Conservation (phyloP, 106 monocot species). For the Allium fistulosum region DNA sequence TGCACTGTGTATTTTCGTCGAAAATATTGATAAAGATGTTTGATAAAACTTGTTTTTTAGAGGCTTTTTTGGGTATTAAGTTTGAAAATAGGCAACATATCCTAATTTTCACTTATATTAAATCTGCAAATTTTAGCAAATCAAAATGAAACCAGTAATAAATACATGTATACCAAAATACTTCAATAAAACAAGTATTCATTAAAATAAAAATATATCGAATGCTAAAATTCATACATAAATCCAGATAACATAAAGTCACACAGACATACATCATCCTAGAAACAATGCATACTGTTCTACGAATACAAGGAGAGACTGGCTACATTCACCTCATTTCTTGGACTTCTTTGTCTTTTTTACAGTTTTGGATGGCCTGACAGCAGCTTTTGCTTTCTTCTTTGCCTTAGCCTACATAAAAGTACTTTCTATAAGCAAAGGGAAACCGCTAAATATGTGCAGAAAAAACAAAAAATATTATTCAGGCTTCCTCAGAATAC, state of each 20-base stretch:
- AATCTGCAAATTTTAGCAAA: no score
- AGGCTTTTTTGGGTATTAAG: no score
- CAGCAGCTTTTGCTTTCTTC: conserved; percentile 61
- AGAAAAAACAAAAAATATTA: no score
- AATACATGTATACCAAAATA: background rate
- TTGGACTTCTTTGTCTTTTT: conserved; percentile 51
- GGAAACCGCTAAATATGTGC: no score
- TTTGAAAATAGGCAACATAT: no score
- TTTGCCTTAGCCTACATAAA: conserved; percentile 29
- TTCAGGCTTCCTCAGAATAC: no score
- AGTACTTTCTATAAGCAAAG: background rate
- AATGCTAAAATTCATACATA: background rate
- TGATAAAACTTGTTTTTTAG: no score
- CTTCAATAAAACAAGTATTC: background rate
- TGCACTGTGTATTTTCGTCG: no score
- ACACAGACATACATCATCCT: background rate
- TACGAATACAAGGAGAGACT: background rate
- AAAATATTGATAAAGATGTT: no score
- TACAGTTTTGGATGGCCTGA: conserved; percentile 34
- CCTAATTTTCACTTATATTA: no score
- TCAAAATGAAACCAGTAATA: background rate
- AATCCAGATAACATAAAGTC: background rate
- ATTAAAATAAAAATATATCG: no score
- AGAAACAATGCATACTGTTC: background rate
- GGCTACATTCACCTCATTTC: conserved; percentile 28